These are phyloP conservation scores for Aphanoascus verrucosus DNA, from an alignment of 2,329 filamentous ascomycete genomes.

Conservation along the genomic window DNA sequence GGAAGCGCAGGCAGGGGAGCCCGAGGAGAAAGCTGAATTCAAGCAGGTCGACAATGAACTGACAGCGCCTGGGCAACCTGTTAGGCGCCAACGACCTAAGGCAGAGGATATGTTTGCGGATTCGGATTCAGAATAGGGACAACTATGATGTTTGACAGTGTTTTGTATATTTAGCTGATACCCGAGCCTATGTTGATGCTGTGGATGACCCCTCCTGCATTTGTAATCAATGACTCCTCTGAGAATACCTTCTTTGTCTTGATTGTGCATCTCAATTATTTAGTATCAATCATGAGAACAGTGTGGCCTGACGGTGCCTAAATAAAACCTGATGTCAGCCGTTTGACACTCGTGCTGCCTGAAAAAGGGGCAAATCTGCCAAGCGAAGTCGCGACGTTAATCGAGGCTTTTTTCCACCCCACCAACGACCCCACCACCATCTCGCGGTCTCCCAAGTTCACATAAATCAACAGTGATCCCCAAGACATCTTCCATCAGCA, in stretches of 20 bases:
- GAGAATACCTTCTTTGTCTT: too few species aligned
- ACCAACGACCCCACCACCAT: conserved; percentile 16
- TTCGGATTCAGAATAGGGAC: conserved; percentile 46
- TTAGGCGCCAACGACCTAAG: conserved; percentile 53
- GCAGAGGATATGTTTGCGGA: conserved; percentile 84
- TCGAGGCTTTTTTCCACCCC: conserved; percentile 7
- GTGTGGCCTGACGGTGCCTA: too few species aligned
- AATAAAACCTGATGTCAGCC: too few species aligned
- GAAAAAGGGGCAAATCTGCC: conserved; percentile 2
- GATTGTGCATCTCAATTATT: too few species aligned
- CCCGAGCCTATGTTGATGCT: background rate
- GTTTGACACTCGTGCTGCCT: too few species aligned
- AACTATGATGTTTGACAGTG: background rate
- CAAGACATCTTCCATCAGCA: background rate
- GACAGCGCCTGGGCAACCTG: conserved; percentile 25
- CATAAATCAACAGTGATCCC: background rate
- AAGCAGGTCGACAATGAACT: conserved; percentile 18
- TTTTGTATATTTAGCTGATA: background rate
- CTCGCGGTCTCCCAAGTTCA: conserved; percentile 8
- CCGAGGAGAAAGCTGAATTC: conserved; percentile 15
- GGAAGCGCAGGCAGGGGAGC: conserved; percentile 22
- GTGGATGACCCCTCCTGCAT: background rate
- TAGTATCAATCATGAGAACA: too few species aligned
- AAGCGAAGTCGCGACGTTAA: conserved; percentile 3
- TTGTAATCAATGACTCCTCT: too few species aligned